A percentile compares a stretch with the other conserved stretches of the same genome.
These are phyloP conservation scores for Sporodiniella umbellata DNA, from an alignment of 371 early-diverging fungal genomes.

Conservation along the genomic window DNA sequence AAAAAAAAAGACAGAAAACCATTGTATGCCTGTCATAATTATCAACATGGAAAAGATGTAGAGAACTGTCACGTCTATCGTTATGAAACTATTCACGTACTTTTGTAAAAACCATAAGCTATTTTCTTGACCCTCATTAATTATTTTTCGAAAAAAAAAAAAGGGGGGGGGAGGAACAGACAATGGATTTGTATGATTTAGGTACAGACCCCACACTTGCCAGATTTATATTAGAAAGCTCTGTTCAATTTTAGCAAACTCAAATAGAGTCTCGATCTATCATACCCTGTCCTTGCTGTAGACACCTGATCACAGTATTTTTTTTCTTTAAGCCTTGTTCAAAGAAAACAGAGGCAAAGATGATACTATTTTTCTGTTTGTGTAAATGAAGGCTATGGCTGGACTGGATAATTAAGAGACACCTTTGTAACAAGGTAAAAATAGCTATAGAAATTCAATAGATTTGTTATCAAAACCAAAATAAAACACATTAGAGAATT, in stretches of 20 bases:
- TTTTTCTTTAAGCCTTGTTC: slow-evolving; percentile 94
- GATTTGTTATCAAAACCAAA: too few species aligned
- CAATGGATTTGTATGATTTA: slow-evolving; percentile 74
- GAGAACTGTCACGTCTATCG: slow-evolving; percentile 82
- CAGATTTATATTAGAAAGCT: slow-evolving; percentile 10
- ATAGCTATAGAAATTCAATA: too few species aligned
- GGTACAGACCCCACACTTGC: slow-evolving; percentile 79
- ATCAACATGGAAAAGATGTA: slow-evolving; percentile 85
- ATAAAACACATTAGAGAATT: too few species aligned
- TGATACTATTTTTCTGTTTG: slow-evolving; percentile 95
- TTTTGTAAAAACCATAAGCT: slow-evolving; percentile 55
- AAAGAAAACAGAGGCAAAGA: slow-evolving; percentile 80
- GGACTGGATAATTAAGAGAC: slow-evolving; percentile 41
- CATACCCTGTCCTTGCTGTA: slow-evolving; percentile 72
- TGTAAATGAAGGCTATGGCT: slow-evolving; percentile 70
- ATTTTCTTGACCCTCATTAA: not conserved
- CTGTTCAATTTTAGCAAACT: too few species aligned
- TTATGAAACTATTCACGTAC: slow-evolving; percentile 77
- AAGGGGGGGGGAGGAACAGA: slow-evolving; percentile 81
- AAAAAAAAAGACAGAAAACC: slow-evolving; percentile 79
- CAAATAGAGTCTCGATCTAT: slow-evolving; percentile 61
- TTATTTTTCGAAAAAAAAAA: not conserved
- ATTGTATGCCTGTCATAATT: slow-evolving; percentile 93
- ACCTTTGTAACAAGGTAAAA: not conserved
- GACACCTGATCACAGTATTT: slow-evolving; percentile 80